phyloP scores from a whole-genome alignment of 495 filamentous ascomycete species.

The Aspergillus ostianus region DNA sequence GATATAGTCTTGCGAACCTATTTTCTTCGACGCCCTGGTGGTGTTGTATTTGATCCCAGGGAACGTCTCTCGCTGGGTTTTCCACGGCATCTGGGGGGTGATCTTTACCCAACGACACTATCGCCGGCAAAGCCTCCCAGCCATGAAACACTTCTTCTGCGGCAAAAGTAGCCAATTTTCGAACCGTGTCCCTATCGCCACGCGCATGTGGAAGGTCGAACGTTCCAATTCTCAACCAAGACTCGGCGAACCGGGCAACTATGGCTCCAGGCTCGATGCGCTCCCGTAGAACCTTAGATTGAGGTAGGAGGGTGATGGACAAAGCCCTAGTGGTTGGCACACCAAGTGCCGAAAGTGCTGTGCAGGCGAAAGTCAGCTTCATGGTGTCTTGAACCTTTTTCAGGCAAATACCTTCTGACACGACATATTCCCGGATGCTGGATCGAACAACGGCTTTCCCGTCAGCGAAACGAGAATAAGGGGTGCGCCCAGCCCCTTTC shows the following conservation, averaged over 20 bases:
- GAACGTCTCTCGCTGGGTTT: constrained; percentile 47
- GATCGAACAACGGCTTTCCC: constrained; percentile 89
- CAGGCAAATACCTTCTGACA: constrained; percentile 62
- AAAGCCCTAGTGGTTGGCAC: constrained; percentile 88
- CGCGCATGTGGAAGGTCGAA: constrained; percentile 84
- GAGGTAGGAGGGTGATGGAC: constrained; percentile 72
- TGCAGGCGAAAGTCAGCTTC: constrained; percentile 1
- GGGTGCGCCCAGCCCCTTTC: constrained; percentile 89
- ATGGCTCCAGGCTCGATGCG: constrained; percentile 90
- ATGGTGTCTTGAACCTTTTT: neutral
- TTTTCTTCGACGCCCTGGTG: constrained; percentile 70
- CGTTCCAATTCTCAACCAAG: constrained; percentile 89
- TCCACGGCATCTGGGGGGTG: constrained; percentile 39
- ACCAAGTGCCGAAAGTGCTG: constrained; percentile 70
- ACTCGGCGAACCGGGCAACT: constrained; percentile 85
- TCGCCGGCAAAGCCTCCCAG: constrained; percentile 73
- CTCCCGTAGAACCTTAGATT: constrained; percentile 72
- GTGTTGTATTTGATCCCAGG: constrained; percentile 59
- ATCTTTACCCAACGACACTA: constrained; percentile 30
- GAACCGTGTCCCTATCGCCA: constrained; percentile 71
- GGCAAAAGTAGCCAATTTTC: constrained; percentile 73
- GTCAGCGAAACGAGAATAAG: constrained; percentile 96
- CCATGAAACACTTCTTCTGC: constrained; percentile 83
- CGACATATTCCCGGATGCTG: constrained; percentile 90
- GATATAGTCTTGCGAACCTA: constrained; percentile 80